Evolutionary conservation across 1,284 basidiomycete species (phyloP), one percentile per base, ranked within the genome.

Genomic region (Violaceomyces palustris): DNA sequence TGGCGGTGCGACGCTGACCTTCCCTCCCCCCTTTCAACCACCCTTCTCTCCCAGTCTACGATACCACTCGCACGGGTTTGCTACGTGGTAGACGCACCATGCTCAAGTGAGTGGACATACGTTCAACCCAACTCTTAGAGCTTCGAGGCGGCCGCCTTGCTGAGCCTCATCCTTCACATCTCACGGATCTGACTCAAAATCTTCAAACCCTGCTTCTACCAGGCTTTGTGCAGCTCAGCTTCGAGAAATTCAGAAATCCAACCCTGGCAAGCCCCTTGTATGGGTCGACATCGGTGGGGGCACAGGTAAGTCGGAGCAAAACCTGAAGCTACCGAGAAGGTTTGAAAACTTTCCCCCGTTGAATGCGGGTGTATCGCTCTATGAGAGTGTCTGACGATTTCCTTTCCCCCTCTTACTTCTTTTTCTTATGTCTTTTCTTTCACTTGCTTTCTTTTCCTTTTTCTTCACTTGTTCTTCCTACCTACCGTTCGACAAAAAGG

Each of bases 201-300:
- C n/a, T n/a, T n/a, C n/a, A n/a, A n/a, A n/a, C n/a, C n/a, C n/a
- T n/a, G n/a, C n/a, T 4, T 41, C 8, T 82, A 76, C 85, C 22
- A 78, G 78, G 58, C 78, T 88, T 10, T 80, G 82, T 15, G 83
- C 84, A 0, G 80, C 80, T 21, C 84, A 88, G 67, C 76, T 88
- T 14, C 79, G 77, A 26, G 75, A 79, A 54, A 72, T 75, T 25
- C 63, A 75, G 53, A 69, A 57, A 14, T 49, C 50, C 30, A 59
- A 77, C 18, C 77, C 78, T 0, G 61, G 74, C 0, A 78, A 80
- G 61, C 77, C 77, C 22, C 76, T 85, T 9, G 79, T 88, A 24
- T 88, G 87, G 87, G 79, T 88, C 24, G 87, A 88, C 71, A 82
- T 88, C 44, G 87, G 86, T 8, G 87, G 86, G 22, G 87, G 86